Base-by-base conservation (phyloP, 1,284 basidiomycete genomes). In the Spongispora temasekensis region DNA sequence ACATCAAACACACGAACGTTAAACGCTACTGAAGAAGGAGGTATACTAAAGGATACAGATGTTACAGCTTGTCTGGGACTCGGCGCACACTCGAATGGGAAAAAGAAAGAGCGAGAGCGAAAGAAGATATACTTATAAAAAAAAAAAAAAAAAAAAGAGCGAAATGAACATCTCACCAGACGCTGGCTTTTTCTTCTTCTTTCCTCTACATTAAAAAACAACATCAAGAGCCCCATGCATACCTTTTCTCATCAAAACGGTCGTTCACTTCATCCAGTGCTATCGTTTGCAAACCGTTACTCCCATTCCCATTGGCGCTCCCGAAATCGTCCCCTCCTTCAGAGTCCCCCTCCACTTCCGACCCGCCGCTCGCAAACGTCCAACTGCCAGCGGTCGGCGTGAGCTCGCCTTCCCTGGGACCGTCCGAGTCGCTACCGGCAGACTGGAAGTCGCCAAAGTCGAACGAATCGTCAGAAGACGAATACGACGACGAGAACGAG, bases 401-500 rank as follows among this genome's bases (percentile, higher is more conserved):
- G 48, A 82, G 74, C 53, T 83, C 81, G 6, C 87, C 87, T 34
- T 83, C 82, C 50, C 58, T 75, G 57, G 25, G 44, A 7, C 60
- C 66, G 10, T 70, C 69, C 0, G 65, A 59, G 34, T 68, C 77
- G 0, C 79, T n/a, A n/a, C n/a, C n/a, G n/a, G 44, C 83, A 57
- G 78, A 80, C 65, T 90, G 90, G 68, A 93, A 93, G 62, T 92
- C 91, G 12, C 89, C 89, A 71, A 93, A 92, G 65, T 91, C 90
- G 65, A 89, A 88, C 2, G 85, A 83, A 2, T 83, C 79, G 30
- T 88, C 84, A 23, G 85, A 85, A 53, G 79, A 80, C 61, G 83
- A 86, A 28, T 86, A 80, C 59, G 84, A 81, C 5, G 81, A 82
- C 0, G 85, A 79, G 2, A 81, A 78, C 5, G 70, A 72, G 5